Conservation (phyloP, 2,329 filamentous ascomycete genomes). For the Sclerotiophoma versabilis region DNA sequence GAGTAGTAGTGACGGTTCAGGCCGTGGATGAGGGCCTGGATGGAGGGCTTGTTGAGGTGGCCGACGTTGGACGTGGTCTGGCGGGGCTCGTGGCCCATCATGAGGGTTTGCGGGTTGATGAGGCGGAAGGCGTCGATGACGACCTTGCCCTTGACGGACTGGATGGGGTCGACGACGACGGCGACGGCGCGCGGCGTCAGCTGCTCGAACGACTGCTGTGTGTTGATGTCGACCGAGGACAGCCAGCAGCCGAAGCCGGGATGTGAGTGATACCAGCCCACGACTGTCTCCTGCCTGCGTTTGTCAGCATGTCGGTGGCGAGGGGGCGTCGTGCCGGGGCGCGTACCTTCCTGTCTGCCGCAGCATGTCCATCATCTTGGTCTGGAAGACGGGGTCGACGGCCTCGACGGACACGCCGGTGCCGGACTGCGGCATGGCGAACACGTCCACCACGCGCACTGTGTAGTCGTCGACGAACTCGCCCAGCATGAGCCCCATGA, state of each 20-base stretch:
- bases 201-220: conserved; percentile 99
- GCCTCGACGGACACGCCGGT: conserved; percentile 98
- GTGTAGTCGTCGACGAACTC: conserved; percentile 99
- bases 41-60: conserved; percentile 99
- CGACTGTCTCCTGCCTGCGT: conserved; percentile 87
- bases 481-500: conserved; percentile 99
- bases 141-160: conserved; percentile 99
- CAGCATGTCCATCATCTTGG: conserved; percentile 99
- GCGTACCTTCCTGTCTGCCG: conserved; percentile 89
- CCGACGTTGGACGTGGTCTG: conserved; percentile 98
- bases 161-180: conserved; percentile 97
- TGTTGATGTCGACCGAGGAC: conserved; percentile 99
- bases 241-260: conserved; percentile 99
- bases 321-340: not conserved
- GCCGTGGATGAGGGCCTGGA: conserved; percentile 97
- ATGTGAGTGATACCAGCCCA: conserved; percentile 99
- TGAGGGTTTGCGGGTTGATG: conserved; percentile 96
- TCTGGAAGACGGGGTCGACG: conserved; percentile 98
- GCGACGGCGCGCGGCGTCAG: conserved; percentile 95
- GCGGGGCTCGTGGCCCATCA: conserved; percentile 96
- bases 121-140: conserved; percentile 99
- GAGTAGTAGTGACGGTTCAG: conserved; percentile 99
- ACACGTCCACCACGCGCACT: conserved; percentile 96
- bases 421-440: conserved; percentile 98
- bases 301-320: conserved; percentile 24